phyloP scores from a whole-genome alignment of 129 eudicot genomes.

The Flaveria linearis region DNA sequence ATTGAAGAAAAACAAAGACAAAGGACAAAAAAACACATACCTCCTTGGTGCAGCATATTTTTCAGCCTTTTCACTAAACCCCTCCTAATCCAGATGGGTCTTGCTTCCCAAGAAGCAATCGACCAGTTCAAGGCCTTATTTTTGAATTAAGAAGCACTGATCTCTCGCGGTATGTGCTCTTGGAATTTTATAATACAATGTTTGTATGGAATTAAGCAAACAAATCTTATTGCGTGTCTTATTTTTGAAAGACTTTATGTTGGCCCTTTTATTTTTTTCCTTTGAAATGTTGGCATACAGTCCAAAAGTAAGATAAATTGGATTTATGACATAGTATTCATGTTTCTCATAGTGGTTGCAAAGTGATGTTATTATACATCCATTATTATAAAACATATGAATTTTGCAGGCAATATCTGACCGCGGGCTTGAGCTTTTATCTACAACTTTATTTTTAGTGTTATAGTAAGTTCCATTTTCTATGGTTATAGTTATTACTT shows the following conservation, averaged over 20 bases:
- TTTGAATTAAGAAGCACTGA: too few species aligned
- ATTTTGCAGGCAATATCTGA: slow-evolving; percentile 89
- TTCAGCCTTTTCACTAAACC: too few species aligned
- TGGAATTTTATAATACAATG: neutral
- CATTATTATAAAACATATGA: slow-evolving; percentile 1
- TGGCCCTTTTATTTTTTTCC: neutral
- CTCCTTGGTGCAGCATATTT: too few species aligned
- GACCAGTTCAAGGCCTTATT: too few species aligned
- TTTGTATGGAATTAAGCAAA: slow-evolving; percentile 7
- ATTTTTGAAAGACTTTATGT: neutral
- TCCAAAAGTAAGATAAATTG: neutral
- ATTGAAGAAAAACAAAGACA: too few species aligned
- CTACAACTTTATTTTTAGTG: slow-evolving; percentile 78
- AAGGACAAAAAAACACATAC: too few species aligned
- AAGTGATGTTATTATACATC: slow-evolving; percentile 7
- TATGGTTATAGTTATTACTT: neutral
- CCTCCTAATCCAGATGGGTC: too few species aligned
- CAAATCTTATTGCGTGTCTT: neutral
- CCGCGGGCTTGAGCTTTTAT: slow-evolving; percentile 87
- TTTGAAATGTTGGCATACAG: neutral
- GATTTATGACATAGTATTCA: neutral
- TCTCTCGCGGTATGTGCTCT: slow-evolving; percentile 66
- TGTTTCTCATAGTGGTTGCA: neutral
- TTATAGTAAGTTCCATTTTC: slow-evolving; percentile 60
- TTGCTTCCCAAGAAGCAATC: too few species aligned